Evolutionary conservation across 2,329 filamentous ascomycete species (phyloP), one percentile per base, ranked within the genome.

Genomic region (Fonsecaea pedrosoi): DNA sequence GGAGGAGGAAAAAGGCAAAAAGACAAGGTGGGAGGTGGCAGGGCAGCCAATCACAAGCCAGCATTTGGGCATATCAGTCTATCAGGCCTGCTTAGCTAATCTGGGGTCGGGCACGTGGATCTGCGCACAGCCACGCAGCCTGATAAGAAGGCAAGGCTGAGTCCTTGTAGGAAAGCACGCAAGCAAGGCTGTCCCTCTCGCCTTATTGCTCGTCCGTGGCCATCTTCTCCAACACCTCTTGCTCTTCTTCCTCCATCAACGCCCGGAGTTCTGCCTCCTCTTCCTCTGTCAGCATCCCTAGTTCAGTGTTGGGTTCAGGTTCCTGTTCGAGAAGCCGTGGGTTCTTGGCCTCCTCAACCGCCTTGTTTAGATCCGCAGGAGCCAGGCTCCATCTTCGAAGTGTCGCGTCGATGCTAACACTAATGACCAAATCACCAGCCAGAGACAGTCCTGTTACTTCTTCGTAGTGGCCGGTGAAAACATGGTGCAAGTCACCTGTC

Each of bases 261-360:
- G 94, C 95, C 13, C 92, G 94, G 70, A 99, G 82, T 78, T 98
- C 95, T 4, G 91, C 90, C 78, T 98, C 94, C 77, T 99, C 95
- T 73, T 98, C 94, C 12, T 87, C 90, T 4, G 93, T 97, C 78
- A 97, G 81, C 75, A 81, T 77, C 5, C 83, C 69, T 77, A 76
- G 70, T 79, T 80, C 38, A 71, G 76, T 75, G 65, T 81, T 78
- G 35, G 82, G 78, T 60, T 80, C 78, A 60, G 81, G 75, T 59
- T 83, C 82, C 54, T 82, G 79, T 60, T 82, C 78, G 64, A 81
- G 80, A 54, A 81, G 78, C 64, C 82, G 77, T 34, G 81, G 73
- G 50, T 78, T 77, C 67, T 75, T 74, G 1, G 77, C 80, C 71
- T 85, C 82, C 69, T 87, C 83, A 54, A 83, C 77, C 35, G 85